A percentile compares a stretch with the other conserved stretches of the same genome.
Evolutionary conservation across 2,329 filamentous ascomycete species (phyloP).

Genomic region (Tolypocladium tundrense): DNA sequence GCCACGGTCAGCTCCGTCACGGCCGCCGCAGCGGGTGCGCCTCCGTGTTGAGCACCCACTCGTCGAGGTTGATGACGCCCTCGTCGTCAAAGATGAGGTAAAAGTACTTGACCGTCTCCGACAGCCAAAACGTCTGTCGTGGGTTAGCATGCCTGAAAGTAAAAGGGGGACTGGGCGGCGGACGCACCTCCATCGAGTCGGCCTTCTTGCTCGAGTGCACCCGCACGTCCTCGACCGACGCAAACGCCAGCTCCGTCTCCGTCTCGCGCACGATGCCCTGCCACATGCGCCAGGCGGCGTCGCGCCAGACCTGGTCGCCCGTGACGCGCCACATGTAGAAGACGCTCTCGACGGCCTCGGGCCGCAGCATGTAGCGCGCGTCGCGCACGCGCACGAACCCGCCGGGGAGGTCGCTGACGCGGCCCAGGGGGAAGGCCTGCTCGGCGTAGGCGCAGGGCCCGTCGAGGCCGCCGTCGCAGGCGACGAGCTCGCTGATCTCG

Average conservation of each 20-base stretch:
- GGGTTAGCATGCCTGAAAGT: neutral
- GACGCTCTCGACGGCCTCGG: constrained; percentile 42
- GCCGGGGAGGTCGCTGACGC: constrained; percentile 22
- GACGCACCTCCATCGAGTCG: constrained; percentile 53
- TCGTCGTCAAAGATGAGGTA: constrained; percentile 62
- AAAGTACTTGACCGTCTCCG: constrained; percentile 71
- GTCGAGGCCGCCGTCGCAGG: constrained; percentile 20
- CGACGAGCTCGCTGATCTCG: constrained; percentile 31
- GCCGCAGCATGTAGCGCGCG: constrained; percentile 32
- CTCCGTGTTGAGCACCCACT: constrained; percentile 56
- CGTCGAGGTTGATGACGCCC: constrained; percentile 53
- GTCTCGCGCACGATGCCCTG: constrained; percentile 29
- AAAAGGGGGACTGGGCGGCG: too few relatives aligned
- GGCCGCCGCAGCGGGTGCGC: constrained; percentile 37
- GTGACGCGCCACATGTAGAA: constrained; percentile 43
- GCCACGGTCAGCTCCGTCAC: constrained; percentile 2
- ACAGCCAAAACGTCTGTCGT: constrained; percentile 54
- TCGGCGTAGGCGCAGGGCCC: constrained; percentile 25
- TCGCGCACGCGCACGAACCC: constrained; percentile 49
- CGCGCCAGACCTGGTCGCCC: constrained; percentile 31
- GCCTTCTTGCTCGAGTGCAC: constrained; percentile 20
- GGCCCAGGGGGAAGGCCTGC: constrained; percentile 7
- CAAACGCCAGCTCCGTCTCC: constrained; percentile 32
- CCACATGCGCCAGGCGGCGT: constrained; percentile 39
- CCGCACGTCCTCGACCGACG: constrained; percentile 27